Percentiles rank a stretch among this genome's conserved stretches.
Evolutionary conservation across 2,329 filamentous ascomycete genomes (phyloP).

Genomic region (Bipolaris sorokiniana): DNA sequence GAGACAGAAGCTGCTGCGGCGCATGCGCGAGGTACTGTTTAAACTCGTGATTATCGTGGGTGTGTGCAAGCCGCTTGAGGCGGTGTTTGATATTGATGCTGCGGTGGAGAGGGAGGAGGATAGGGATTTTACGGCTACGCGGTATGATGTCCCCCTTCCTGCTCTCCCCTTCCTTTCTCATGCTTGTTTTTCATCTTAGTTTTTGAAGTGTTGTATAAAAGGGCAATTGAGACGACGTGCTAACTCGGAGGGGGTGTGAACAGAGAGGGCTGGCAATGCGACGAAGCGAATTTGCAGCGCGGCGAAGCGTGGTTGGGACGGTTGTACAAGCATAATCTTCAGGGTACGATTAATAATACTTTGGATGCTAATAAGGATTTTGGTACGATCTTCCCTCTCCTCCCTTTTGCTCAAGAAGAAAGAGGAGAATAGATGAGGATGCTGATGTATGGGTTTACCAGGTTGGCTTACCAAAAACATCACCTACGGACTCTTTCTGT

Average conservation of each 20-base stretch:
- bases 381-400: conserved; percentile 23
- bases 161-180: not conserved
- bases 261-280: conserved; percentile 63
- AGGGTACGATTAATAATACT: conserved; percentile 43
- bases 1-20: conserved; percentile 57
- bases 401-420: not conserved
- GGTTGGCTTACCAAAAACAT: conserved; percentile 62
- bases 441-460: conserved; percentile 10
- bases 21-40: conserved; percentile 64
- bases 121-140: conserved; percentile 61
- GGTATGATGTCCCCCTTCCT: conserved; percentile 33
- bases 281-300: conserved; percentile 60
- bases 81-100: conserved; percentile 62
- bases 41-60: conserved; percentile 65
- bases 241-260: too few species aligned
- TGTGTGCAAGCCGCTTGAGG: conserved; percentile 67
- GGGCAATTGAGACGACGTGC: too few species aligned
- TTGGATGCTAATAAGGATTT: conserved; percentile 57
- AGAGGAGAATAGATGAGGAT: too few species aligned
- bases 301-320: conserved; percentile 63
- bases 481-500: conserved; percentile 65
- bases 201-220: too few species aligned
- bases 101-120: conserved; percentile 61
- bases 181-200: too few species aligned
- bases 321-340: conserved; percentile 61